Evolutionary conservation across 495 filamentous ascomycete genomes (phyloP).

Genomic region (Baudoinia panamericana): DNA sequence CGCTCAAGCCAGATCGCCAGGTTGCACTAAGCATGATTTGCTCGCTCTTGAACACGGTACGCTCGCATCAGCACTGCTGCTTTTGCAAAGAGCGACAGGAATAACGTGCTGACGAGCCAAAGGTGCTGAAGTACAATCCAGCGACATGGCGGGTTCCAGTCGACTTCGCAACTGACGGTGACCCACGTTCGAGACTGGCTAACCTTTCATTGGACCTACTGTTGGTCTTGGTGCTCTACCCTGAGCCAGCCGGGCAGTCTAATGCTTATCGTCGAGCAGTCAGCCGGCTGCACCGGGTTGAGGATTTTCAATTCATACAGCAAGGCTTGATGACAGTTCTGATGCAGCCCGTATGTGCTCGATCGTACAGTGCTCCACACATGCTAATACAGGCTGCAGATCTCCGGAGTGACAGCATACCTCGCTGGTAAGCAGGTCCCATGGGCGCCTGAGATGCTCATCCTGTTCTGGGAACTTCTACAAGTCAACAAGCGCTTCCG

Average conservation of each 20-base stretch:
- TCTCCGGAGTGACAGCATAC: conserved; percentile 77
- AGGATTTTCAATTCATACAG: conserved; percentile 95
- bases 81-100: too few species aligned
- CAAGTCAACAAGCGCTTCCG: conserved; percentile 98
- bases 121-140: conserved; percentile 95
- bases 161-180: conserved; percentile 46
- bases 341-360: conserved; percentile 59
- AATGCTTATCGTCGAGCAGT: conserved; percentile 91
- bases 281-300: conserved; percentile 76
- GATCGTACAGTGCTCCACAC: neutral
- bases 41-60: conserved; percentile 89
- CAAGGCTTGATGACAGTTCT: conserved; percentile 91
- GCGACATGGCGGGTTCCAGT: conserved; percentile 86
- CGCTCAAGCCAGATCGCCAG: conserved; percentile 80
- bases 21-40: conserved; percentile 77
- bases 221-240: conserved; percentile 77
- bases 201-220: conserved; percentile 86
- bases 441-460: conserved; percentile 91
- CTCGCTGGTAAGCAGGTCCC: conserved; percentile 70
- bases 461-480: conserved; percentile 94
- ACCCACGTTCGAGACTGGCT: conserved; percentile 78
- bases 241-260: conserved; percentile 64
- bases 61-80: conserved; percentile 29
- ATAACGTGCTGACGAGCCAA: neutral
- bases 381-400: conserved; percentile 32